Evolutionary conservation across 768 basidiomycete genomes (phyloP).

Genomic region (Clitopilus hobsonii): DNA sequence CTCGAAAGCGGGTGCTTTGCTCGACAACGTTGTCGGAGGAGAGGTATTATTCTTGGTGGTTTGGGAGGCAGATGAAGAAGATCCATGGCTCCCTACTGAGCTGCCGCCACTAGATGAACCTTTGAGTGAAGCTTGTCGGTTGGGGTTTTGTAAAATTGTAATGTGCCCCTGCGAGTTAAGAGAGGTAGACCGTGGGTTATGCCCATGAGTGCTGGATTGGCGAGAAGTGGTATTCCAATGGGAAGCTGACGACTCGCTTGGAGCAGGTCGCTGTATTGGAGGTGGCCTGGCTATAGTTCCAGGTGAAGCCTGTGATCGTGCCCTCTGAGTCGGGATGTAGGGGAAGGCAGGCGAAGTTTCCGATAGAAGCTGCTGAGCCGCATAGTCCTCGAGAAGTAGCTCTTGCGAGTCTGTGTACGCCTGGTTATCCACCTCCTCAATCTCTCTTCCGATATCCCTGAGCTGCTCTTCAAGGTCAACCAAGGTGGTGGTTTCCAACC

Average conservation of each 20-base stretch:
- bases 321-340: constrained; percentile 13
- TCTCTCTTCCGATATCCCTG: constrained; percentile 52
- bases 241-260: constrained; percentile 5
- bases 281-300: constrained; percentile 4
- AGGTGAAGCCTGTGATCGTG: constrained; percentile 12
- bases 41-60: constrained; percentile 8
- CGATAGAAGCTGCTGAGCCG: constrained; percentile 12
- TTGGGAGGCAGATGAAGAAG: constrained; percentile 14
- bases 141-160: constrained; percentile 17
- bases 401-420: constrained; percentile 15
- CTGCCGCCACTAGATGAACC: constrained; percentile 6
- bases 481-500: constrained; percentile 52
- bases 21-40: constrained; percentile 38
- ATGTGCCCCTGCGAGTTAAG: constrained; percentile 19
- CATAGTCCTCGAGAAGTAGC: constrained; percentile 10
- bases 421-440: constrained; percentile 40
- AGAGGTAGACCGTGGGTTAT: constrained; percentile 12
- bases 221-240: background rate
- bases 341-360: constrained; percentile 14
- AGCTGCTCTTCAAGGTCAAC: constrained; percentile 69
- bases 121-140: constrained; percentile 22
- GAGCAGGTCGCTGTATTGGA: constrained; percentile 21
- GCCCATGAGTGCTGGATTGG: constrained; percentile 7
- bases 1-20: constrained; percentile 52
- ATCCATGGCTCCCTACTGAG: constrained; percentile 14